A percentile compares a stretch with the other conserved stretches of the same genome.
phyloP scores from a whole-genome alignment of 306 rosid species.

The Spatholobus suberectus region DNA sequence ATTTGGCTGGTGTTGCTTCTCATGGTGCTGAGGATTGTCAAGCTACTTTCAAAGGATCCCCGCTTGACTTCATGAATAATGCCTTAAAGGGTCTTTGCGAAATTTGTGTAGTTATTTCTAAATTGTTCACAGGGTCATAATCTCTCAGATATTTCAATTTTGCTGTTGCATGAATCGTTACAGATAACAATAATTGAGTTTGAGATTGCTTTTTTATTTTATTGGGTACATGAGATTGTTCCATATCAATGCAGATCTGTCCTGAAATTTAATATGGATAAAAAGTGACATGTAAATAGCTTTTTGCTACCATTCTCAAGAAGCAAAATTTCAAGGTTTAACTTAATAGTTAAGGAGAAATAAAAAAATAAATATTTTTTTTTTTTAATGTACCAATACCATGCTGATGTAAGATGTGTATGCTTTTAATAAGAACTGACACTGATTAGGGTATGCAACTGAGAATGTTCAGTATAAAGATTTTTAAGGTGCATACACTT shows the following conservation, averaged over 20 bases:
- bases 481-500: neutral
- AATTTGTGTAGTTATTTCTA: constrained; percentile 56
- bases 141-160: neutral
- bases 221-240: neutral
- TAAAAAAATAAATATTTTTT: no score
- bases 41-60: constrained; percentile 30
- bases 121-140: constrained; percentile 39
- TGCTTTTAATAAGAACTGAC: neutral
- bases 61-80: constrained; percentile 35
- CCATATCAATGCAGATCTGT: neutral
- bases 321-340: neutral
- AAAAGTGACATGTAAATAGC: neutral
- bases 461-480: neutral
- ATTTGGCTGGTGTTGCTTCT: constrained; percentile 45
- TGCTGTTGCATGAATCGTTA: neutral
- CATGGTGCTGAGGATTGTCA: constrained; percentile 47
- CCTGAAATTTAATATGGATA: neutral
- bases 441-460: neutral
- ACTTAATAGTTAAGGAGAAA: neutral
- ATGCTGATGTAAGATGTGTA: no score
- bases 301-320: neutral
- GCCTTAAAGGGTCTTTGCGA: constrained; percentile 50
- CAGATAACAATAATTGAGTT: neutral
- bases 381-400: no score
- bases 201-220: neutral